A percentile compares a stretch with the other conserved stretches of the same genome.
Evolutionary conservation across 2,329 filamentous ascomycete species (phyloP).

Genomic region (Pezizomycotina sp.): DNA sequence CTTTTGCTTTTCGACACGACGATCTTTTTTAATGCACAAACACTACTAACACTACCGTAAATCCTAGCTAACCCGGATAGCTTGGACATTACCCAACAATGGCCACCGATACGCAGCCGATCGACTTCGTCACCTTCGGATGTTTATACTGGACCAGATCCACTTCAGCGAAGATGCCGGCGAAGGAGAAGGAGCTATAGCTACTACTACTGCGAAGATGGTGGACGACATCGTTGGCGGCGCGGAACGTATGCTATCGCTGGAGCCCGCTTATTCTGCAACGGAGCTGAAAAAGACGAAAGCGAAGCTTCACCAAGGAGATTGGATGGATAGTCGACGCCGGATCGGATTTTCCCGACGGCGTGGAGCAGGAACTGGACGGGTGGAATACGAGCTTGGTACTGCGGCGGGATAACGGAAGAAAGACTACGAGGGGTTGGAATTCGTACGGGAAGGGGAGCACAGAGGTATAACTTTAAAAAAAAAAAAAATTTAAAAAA

Average conservation of each 20-base stretch:
- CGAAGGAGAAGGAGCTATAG: too few relatives aligned
- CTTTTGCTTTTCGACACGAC: too few relatives aligned
- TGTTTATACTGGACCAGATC: constrained; percentile 79
- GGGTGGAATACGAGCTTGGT: constrained; percentile 62
- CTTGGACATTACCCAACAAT: too few relatives aligned
- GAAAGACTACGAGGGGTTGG: constrained; percentile 61
- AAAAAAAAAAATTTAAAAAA: too few relatives aligned
- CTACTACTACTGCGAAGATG: constrained; percentile 41
- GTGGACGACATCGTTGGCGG: constrained; percentile 71
- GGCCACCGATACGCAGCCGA: too few relatives aligned
- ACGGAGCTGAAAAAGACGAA: too few relatives aligned
- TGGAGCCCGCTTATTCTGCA: constrained; percentile 76
- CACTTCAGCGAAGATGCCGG: too few relatives aligned
- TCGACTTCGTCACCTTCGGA: constrained; percentile 56
- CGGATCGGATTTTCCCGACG: constrained; percentile 67
- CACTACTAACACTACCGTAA: too few relatives aligned
- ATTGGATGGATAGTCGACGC: constrained; percentile 86
- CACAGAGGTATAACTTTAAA: too few relatives aligned
- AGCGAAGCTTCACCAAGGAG: constrained; percentile 41
- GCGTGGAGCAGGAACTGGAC: constrained; percentile 46
- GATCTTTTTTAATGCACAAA: too few relatives aligned
- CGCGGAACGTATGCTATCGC: constrained; percentile 66
- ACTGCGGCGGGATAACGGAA: constrained; percentile 46
- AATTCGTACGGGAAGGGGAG: constrained; percentile 11
- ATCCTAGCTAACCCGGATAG: too few relatives aligned